A percentile compares a stretch with the other conserved stretches of the same genome.
Evolutionary conservation across 768 basidiomycete species (phyloP).

Genomic region (Panellus pusillus): DNA sequence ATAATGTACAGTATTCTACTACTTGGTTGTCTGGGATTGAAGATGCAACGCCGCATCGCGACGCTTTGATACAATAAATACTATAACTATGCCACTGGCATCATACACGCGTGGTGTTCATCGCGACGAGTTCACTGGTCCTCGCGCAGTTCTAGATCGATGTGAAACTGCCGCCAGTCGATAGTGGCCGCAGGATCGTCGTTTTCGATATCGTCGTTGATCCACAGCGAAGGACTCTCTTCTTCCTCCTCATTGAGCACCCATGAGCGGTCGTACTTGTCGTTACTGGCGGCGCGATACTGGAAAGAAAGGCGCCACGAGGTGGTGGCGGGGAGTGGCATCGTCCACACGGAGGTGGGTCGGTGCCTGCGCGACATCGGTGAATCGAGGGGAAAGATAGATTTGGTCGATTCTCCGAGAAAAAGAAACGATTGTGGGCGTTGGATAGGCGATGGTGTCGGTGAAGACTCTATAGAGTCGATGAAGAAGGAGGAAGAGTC

Average conservation of each 20-base stretch:
- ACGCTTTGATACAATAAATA: no score
- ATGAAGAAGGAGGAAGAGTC: conserved; percentile 47
- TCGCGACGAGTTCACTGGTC: no score
- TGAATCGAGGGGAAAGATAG: conserved; percentile 21
- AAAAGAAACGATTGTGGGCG: conserved; percentile 26
- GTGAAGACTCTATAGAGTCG: conserved; percentile 36
- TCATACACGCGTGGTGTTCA: no score
- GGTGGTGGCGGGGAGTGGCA: conserved; percentile 32
- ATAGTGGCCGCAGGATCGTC: conserved; percentile 41
- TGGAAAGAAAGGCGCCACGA: no score
- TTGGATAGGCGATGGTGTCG: conserved; percentile 11
- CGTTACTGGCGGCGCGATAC: conserved; percentile 27
- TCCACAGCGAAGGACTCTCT: no score
- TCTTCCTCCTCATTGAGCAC: conserved; percentile 40
- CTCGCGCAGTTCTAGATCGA: no score
- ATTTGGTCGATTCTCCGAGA: conserved; percentile 25
- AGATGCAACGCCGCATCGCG: no score
- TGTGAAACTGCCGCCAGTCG: conserved; percentile 62
- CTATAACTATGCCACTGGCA: no score
- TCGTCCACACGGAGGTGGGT: conserved; percentile 32
- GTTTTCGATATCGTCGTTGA: conserved; percentile 26
- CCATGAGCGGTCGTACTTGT: conserved; percentile 36
- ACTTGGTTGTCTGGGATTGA: no score
- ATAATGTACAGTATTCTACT: no score
- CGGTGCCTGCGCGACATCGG: conserved; percentile 26